Percentiles rank a stretch among this genome's conserved stretches.
phyloP scores from a whole-genome alignment of 192 early-diverging fungal genomes.

The Backusella macrospora region DNA sequence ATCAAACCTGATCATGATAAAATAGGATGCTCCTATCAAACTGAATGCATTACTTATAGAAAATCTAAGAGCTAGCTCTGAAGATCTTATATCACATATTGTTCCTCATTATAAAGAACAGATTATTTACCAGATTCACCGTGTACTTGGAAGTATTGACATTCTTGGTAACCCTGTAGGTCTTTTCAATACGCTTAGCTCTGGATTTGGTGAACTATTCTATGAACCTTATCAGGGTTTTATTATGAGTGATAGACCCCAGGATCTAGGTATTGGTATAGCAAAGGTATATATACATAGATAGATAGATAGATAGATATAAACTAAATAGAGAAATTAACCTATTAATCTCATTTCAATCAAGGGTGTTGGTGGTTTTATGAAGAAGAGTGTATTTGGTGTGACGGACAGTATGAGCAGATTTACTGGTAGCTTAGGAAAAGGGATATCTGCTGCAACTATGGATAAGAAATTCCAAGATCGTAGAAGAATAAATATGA shows the following conservation, averaged over 20 bases:
- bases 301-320: neutral
- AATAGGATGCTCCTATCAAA: slow-evolving; percentile 71
- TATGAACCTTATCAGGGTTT: slow-evolving; percentile 92
- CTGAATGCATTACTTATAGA: slow-evolving; percentile 79
- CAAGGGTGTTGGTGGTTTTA: slow-evolving; percentile 63
- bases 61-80: slow-evolving; percentile 71
- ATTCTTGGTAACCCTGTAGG: slow-evolving; percentile 86
- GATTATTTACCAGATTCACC: slow-evolving; percentile 72
- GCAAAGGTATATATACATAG: slow-evolving; percentile 52
- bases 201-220: slow-evolving; percentile 87
- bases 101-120: slow-evolving; percentile 78
- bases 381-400: slow-evolving; percentile 88
- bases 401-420: slow-evolving; percentile 84
- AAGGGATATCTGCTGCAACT: slow-evolving; percentile 84
- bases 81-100: slow-evolving; percentile 69
- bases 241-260: slow-evolving; percentile 81
- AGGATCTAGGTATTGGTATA: slow-evolving; percentile 84
- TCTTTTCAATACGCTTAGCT: slow-evolving; percentile 84
- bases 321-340: neutral
- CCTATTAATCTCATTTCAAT: neutral
- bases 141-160: slow-evolving; percentile 81
- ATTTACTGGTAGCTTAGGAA: slow-evolving; percentile 84
- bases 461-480: slow-evolving; percentile 85
- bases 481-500: slow-evolving; percentile 64
- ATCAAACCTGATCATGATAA: too few species aligned